phyloP scores from a whole-genome alignment of 495 filamentous ascomycete genomes.

The Chaetomium cochliodes region DNA sequence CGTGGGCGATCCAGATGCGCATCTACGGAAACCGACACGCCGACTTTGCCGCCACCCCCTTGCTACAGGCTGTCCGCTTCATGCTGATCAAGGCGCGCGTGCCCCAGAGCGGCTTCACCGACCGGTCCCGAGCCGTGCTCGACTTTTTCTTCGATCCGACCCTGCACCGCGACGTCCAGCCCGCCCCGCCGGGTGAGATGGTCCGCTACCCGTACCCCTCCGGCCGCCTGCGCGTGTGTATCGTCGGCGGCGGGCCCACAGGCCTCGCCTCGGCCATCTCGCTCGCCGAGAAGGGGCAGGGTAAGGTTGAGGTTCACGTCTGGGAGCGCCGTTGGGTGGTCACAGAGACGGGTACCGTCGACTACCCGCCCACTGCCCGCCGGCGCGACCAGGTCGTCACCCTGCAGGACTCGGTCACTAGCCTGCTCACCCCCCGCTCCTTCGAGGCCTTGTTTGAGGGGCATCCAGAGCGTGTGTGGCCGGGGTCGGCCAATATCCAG shows the following conservation, averaged over 20 bases:
- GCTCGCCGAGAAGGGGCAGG: constrained; percentile 37
- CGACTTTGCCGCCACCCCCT: constrained; percentile 34
- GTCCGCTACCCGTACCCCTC: constrained; percentile 35
- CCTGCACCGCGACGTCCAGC: constrained; percentile 34
- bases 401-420: constrained; percentile 38
- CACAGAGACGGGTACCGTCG: constrained; percentile 24
- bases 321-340: constrained; percentile 36
- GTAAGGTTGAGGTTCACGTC: constrained; percentile 38
- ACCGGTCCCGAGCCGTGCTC: constrained; percentile 30
- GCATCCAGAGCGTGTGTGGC: constrained; percentile 37
- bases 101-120: constrained; percentile 26
- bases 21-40: constrained; percentile 37
- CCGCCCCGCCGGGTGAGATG: constrained; percentile 30
- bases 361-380: constrained; percentile 32
- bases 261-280: constrained; percentile 41
- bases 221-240: constrained; percentile 34
- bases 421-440: constrained; percentile 30
- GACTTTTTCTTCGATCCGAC: constrained; percentile 45
- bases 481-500: constrained; percentile 40
- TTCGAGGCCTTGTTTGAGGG: constrained; percentile 35
- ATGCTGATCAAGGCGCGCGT: constrained; percentile 38
- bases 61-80: constrained; percentile 40
- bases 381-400: constrained; percentile 40
- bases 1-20: constrained; percentile 31
- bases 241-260: constrained; percentile 40